Evolutionary conservation across 2,329 filamentous ascomycete genomes (phyloP).

Genomic region (Cryphonectria carpinicola): DNA sequence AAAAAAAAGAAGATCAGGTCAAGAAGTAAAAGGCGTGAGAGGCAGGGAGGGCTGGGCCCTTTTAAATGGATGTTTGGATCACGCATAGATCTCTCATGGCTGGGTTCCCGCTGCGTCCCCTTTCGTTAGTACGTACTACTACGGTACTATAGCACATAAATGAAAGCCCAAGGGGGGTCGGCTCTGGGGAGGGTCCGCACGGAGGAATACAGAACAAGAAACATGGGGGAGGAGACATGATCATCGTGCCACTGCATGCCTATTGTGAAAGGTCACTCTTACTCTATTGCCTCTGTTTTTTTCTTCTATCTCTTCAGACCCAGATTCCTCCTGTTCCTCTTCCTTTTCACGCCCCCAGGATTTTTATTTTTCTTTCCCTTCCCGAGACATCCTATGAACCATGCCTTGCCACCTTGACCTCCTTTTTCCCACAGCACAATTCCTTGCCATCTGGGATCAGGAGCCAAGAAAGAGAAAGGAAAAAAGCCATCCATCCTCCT

Average conservation of each 20-base stretch:
- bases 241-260: not conserved
- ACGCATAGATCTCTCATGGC: not conserved
- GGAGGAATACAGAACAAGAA: not conserved
- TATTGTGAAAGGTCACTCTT: not conserved
- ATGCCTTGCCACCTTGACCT: not conserved
- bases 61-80: not conserved
- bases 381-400: not conserved
- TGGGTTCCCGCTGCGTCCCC: not conserved
- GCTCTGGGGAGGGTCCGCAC: not conserved
- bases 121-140: not conserved
- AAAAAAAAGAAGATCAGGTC: not conserved
- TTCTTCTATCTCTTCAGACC: not conserved
- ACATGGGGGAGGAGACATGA: not conserved
- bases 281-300: not conserved
- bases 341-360: not conserved
- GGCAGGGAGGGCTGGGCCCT: not conserved
- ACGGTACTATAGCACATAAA: not conserved
- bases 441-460: not conserved
- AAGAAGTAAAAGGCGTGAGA: not conserved
- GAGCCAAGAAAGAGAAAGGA: not conserved
- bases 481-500: not conserved
- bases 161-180: not conserved
- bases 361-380: not conserved
- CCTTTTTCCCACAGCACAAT: not conserved
- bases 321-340: not conserved